A percentile compares a stretch with the other conserved stretches of the same genome.
Evolutionary conservation across 2,329 filamentous ascomycete species (phyloP).

Genomic region (Aureobasidium sp.): DNA sequence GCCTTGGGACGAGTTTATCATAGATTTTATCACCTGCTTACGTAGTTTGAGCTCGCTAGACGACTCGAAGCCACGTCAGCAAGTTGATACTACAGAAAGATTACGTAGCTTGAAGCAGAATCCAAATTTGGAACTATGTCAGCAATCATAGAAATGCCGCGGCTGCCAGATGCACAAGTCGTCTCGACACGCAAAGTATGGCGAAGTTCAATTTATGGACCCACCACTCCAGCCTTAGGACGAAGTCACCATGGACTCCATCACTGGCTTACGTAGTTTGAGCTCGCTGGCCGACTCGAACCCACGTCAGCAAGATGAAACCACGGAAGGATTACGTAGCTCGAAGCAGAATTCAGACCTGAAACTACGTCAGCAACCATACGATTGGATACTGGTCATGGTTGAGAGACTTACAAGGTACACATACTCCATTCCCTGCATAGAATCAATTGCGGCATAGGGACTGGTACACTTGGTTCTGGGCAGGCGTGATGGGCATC

Average conservation of each 20-base stretch:
- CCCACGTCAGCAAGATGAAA: too few relatives aligned
- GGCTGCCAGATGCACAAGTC: conserved; percentile 1
- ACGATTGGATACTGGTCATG: conserved; percentile 18
- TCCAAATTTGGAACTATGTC: too few relatives aligned
- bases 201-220: not conserved
- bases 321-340: too few relatives aligned
- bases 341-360: conserved; percentile 7
- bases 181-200: conserved; percentile 1
- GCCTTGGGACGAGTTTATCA: conserved; percentile 14
- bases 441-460: conserved; percentile 13
- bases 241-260: conserved; percentile 19
- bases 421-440: conserved; percentile 14
- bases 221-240: conserved; percentile 12
- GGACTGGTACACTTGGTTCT: conserved; percentile 16
- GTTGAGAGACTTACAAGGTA: conserved; percentile 18
- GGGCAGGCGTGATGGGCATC: conserved; percentile 16
- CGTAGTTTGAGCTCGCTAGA: too few relatives aligned
- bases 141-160: not conserved
- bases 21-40: conserved; percentile 19
- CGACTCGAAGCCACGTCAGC: too few relatives aligned
- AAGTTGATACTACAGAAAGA: too few relatives aligned
- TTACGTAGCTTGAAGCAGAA: conserved; percentile 6
- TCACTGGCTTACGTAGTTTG: conserved; percentile 11
- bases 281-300: too few relatives aligned
- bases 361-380: not conserved